These are phyloP conservation scores for Guadua angustifolia DNA, from an alignment of 176 grass and related monocot genomes.

Conservation along the genomic window DNA sequence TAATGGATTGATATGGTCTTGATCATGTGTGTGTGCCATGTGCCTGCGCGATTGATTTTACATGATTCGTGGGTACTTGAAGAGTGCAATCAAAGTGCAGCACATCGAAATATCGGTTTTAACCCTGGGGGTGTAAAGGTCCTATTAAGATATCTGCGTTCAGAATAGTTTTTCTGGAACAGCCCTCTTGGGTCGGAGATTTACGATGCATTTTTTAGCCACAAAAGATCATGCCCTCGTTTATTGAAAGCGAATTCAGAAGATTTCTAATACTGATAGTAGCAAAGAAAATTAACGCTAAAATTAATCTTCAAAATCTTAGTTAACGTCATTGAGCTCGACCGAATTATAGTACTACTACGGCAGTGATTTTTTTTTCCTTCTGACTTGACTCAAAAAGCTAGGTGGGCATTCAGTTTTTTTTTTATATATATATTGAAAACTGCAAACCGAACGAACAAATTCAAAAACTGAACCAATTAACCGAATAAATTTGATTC, in stretches of 20 bases:
- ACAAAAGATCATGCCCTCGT: neutral
- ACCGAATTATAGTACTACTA: neutral
- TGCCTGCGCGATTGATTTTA: neutral
- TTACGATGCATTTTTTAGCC: neutral
- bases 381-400: neutral
- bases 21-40: constrained; percentile 36
- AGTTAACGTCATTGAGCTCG: neutral
- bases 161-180: neutral
- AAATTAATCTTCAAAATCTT: neutral
- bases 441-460: too few species aligned
- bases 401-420: neutral
- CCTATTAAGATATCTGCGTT: neutral
- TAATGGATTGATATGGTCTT: neutral
- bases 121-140: neutral
- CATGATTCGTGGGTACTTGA: constrained; percentile 51
- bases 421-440: too few species aligned
- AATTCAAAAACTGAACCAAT: too few species aligned
- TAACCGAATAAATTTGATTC: too few species aligned
- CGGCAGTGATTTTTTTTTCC: neutral
- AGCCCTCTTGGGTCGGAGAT: neutral
- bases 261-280: neutral
- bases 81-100: constrained; percentile 35
- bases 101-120: constrained; percentile 29
- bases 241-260: neutral
- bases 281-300: neutral